Conservation (phyloP, 75 land plant species). For the Pseudotsuga menziesii region DNA sequence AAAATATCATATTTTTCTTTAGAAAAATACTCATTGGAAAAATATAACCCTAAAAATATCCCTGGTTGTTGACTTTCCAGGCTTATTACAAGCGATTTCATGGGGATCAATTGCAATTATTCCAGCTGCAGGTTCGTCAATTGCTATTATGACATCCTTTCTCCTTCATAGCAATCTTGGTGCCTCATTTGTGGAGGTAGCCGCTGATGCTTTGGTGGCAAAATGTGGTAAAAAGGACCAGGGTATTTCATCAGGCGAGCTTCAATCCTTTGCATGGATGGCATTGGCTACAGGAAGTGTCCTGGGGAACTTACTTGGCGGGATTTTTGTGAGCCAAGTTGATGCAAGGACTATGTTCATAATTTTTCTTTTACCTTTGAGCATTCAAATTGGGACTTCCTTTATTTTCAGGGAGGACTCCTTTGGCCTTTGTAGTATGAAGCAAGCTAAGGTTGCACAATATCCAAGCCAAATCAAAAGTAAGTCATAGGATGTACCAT, state of each 20-base stretch:
- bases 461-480: not conserved
- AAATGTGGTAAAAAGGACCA: slow-evolving; percentile 44
- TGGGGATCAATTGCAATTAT: no score
- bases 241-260: slow-evolving; percentile 44
- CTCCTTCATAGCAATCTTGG: slow-evolving; percentile 81
- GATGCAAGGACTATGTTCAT: slow-evolving; percentile 54
- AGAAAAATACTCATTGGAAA: no score
- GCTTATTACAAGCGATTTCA: no score
- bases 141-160: no score
- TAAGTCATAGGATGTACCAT: no score
- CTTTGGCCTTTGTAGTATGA: slow-evolving; percentile 30
- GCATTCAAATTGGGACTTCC: slow-evolving; percentile 42
- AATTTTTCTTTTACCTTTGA: slow-evolving; percentile 42
- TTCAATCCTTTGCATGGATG: slow-evolving; percentile 85
- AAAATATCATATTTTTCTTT: no score
- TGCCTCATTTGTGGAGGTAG: slow-evolving; percentile 81
- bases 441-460: not conserved
- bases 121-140: no score
- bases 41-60: no score
- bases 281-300: slow-evolving; percentile 54
- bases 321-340: slow-evolving; percentile 35
- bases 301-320: slow-evolving; percentile 66
- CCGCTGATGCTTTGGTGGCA: slow-evolving; percentile 80
- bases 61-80: no score
- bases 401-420: slow-evolving; percentile 44